Conservation (phyloP, 2,329 filamentous ascomycete genomes). For the Cladosporium halotolerans region DNA sequence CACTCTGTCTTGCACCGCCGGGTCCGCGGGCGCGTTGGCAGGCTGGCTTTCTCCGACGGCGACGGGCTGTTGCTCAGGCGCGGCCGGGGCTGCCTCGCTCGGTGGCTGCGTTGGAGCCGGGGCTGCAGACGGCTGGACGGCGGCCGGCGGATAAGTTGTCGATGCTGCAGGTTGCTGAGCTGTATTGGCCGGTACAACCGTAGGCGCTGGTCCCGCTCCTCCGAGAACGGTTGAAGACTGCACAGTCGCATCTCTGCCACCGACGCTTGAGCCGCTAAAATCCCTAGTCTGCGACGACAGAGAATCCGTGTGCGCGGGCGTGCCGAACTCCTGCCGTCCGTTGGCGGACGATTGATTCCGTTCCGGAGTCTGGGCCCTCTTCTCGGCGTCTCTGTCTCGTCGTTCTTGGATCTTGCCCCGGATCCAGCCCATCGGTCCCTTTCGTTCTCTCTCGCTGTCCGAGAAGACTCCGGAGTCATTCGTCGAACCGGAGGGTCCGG, state of each 20-base stretch:
- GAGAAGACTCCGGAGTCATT: conserved; percentile 27
- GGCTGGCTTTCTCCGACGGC: not conserved
- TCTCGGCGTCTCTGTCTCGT: conserved; percentile 48
- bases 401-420: conserved; percentile 59
- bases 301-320: conserved; percentile 1
- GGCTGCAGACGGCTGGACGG: not conserved
- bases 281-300: not conserved
- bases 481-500: conserved; percentile 7
- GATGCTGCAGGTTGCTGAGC: not conserved
- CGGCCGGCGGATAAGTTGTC: not conserved
- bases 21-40: not conserved
- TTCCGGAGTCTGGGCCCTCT: conserved; percentile 31
- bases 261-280: not conserved
- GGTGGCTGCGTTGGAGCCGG: not conserved
- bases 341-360: conserved; percentile 24
- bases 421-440: conserved; percentile 58
- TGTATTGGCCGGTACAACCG: not conserved
- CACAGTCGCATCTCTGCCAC: not conserved
- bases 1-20: not conserved
- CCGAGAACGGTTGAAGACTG: too few relatives aligned
- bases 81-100: not conserved
- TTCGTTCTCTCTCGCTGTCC: conserved; percentile 45
- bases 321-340: conserved; percentile 6
- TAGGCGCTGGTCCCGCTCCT: not conserved
- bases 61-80: not conserved